phyloP scores from a whole-genome alignment of 129 eudicot genomes.

The Escallonia rubra region DNA sequence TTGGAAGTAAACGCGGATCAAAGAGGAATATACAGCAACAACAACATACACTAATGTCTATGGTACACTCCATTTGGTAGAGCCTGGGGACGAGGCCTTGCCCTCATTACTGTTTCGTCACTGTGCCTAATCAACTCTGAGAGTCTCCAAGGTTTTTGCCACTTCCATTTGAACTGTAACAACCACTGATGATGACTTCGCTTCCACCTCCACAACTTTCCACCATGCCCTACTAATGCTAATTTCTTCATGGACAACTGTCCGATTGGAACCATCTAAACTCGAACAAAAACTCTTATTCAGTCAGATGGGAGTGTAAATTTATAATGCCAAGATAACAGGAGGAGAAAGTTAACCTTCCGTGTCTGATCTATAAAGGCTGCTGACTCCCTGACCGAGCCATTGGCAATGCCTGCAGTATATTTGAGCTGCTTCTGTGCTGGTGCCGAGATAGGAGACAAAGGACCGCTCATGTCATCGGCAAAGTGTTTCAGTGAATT shows the following conservation, averaged over 20 bases:
- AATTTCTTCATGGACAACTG: conserved; percentile 80
- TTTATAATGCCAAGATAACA: neutral
- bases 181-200: conserved; percentile 99
- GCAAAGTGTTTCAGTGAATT: conserved; percentile 65
- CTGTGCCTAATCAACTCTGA: conserved; percentile 82
- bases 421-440: conserved; percentile 93
- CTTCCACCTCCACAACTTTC: conserved; percentile 98
- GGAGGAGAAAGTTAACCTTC: conserved; percentile 44
- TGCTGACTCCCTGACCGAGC: conserved; percentile 79
- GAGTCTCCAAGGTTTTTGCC: conserved; percentile 99
- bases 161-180: conserved; percentile 92
- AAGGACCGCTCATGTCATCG: conserved; percentile 69
- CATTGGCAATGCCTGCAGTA: conserved; percentile 89
- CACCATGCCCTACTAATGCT: conserved; percentile 72
- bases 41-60: conserved; percentile 29
- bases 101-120: conserved; percentile 76
- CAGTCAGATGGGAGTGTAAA: neutral
- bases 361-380: conserved; percentile 87
- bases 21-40: conserved; percentile 36
- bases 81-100: conserved; percentile 61
- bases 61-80: conserved; percentile 49
- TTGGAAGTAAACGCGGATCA: conserved; percentile 20
- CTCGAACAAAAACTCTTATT: neutral
- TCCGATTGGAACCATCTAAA: conserved; percentile 95
- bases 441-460: conserved; percentile 83